Percentiles rank a stretch among this genome's conserved stretches.
Evolutionary conservation across 139 green algal species (phyloP).

Genomic region (Coelastrella sp.): DNA sequence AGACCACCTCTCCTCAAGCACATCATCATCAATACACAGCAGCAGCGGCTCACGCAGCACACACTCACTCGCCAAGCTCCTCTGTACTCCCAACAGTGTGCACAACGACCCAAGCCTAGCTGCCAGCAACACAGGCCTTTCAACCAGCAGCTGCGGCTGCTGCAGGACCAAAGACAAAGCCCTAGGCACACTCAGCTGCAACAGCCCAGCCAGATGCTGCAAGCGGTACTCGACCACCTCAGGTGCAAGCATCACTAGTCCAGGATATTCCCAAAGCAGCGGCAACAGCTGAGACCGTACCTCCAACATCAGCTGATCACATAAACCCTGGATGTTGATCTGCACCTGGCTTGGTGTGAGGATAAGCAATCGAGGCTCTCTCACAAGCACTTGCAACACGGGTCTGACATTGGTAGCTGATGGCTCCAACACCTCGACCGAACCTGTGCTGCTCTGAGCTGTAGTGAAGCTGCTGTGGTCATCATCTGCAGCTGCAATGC

Average conservation of each 20-base stretch:
- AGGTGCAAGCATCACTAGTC: slow-evolving; percentile 15
- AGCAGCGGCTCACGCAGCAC: slow-evolving; percentile 42
- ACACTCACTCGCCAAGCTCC: slow-evolving; percentile 21
- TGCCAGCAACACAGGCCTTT: slow-evolving; percentile 23
- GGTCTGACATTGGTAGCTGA: neutral
- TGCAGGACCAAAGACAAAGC: neutral
- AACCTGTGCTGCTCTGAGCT: neutral
- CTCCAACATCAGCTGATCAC: slow-evolving; percentile 11
- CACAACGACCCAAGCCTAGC: slow-evolving; percentile 10
- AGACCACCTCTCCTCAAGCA: slow-evolving; percentile 1
- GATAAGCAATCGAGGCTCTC: neutral
- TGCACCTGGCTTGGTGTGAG: neutral
- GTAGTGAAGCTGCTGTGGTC: neutral
- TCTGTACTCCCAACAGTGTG: slow-evolving; percentile 24
- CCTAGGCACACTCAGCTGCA: neutral
- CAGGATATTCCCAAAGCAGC: slow-evolving; percentile 37
- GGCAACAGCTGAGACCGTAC: neutral
- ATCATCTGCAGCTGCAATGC: too few relatives aligned
- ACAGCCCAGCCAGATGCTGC: slow-evolving; percentile 3
- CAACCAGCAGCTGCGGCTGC: slow-evolving; percentile 35
- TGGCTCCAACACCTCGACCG: neutral
- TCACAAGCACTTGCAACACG: slow-evolving; percentile 34
- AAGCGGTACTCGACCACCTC: slow-evolving; percentile 24
- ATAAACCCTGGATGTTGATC: slow-evolving; percentile 21
- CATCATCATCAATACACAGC: slow-evolving; percentile 40